Evolutionary conservation across 352 stramenopile genomes (phyloP).

Genomic region (Phytophthora foliorum): DNA sequence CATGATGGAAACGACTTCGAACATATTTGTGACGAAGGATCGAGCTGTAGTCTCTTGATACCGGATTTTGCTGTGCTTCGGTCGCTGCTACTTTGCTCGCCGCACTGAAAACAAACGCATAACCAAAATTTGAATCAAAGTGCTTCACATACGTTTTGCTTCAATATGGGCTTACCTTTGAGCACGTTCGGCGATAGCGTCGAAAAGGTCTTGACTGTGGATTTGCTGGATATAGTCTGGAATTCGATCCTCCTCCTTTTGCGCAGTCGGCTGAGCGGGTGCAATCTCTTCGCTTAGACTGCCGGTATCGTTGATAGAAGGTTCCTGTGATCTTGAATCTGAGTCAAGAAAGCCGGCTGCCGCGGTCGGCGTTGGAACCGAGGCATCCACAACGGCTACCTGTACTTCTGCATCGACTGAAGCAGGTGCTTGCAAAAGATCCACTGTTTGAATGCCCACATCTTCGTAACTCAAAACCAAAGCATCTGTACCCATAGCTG

Average conservation of each 20-base stretch:
- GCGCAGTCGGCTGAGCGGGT: not conserved
- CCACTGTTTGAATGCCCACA: conserved; percentile 27
- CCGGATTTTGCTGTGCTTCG: not conserved
- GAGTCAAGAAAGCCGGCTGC: not conserved
- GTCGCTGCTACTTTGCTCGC: conserved; percentile 18
- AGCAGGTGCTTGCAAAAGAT: conserved; percentile 7
- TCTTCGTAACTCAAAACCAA: conserved; percentile 23
- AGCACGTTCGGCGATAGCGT: conserved; percentile 35
- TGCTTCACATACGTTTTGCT: not conserved
- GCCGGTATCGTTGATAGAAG: conserved; percentile 1
- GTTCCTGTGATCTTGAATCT: not conserved
- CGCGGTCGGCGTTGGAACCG: not conserved
- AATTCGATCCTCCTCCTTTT: conserved; percentile 12
- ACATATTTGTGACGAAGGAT: conserved; percentile 57
- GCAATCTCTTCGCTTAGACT: conserved; percentile 1
- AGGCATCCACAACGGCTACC: not conserved
- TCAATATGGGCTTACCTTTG: conserved; percentile 39
- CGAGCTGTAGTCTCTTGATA: conserved; percentile 41
- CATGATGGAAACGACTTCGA: conserved; percentile 58
- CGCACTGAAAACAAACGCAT: conserved; percentile 27
- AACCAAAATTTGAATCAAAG: conserved; percentile 8
- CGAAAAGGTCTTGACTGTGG: conserved; percentile 34
- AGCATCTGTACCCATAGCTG: conserved; percentile 35
- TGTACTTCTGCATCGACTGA: conserved; percentile 22
- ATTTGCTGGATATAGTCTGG: conserved; percentile 45